Conservation (phyloP, 208 protist species). For the Vickermania spadyakhi region DNA sequence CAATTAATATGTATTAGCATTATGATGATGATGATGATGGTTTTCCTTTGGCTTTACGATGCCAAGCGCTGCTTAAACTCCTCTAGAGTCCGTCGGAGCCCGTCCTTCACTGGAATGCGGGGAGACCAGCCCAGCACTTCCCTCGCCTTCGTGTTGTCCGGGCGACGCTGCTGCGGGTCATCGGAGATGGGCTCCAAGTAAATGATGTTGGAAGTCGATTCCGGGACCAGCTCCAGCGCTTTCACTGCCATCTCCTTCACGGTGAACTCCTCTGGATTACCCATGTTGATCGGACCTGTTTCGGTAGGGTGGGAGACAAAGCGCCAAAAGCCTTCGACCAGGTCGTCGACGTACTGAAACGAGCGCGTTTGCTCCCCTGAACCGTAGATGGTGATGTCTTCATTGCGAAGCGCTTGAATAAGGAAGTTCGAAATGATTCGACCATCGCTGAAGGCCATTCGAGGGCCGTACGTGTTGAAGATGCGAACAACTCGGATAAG, state of each 20-base stretch:
- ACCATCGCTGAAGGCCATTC: conserved; percentile 93
- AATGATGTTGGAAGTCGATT: conserved; percentile 35
- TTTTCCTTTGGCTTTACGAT: too few relatives aligned
- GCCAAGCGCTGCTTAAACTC: conserved; percentile 23
- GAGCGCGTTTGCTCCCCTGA: conserved; percentile 84
- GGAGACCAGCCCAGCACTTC: conserved; percentile 43
- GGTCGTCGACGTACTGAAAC: conserved; percentile 83
- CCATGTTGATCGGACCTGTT: conserved; percentile 55
- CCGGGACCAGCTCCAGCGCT: conserved; percentile 21
- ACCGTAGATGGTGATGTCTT: conserved; percentile 90
- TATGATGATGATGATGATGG: too few relatives aligned
- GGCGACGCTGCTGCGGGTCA: conserved; percentile 49
- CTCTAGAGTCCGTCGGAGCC: conserved; percentile 24
- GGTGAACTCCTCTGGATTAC: conserved; percentile 61
- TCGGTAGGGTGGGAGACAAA: conserved; percentile 43
- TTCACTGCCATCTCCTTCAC: conserved; percentile 51
- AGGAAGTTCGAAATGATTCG: conserved; percentile 95
- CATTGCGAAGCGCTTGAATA: conserved; percentile 65
- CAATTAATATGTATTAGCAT: too few relatives aligned
- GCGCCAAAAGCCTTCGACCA: conserved; percentile 48
- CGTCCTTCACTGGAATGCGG: conserved; percentile 28
- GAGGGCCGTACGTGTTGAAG: conserved; percentile 96
- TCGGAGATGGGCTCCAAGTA: conserved; percentile 23
- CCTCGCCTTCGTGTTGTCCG: conserved; percentile 55
- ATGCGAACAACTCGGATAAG: conserved; percentile 90